Conservation (phyloP, 768 basidiomycete species). For the Leccinum rimulosum region DNA sequence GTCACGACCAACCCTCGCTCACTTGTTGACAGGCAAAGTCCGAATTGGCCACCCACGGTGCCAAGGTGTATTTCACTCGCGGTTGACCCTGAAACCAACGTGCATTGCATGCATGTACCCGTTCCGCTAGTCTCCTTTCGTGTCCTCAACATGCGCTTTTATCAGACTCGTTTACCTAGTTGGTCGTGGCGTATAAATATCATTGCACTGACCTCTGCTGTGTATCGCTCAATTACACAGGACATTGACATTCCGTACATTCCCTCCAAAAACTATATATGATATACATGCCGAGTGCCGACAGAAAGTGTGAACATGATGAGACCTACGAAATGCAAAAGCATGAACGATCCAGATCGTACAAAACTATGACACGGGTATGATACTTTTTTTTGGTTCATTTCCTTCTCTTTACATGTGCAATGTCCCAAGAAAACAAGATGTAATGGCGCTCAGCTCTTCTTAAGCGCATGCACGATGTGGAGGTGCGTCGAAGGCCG, state of each 20-base stretch:
- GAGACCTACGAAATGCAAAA: slow-evolving; percentile 64
- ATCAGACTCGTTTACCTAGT: slow-evolving; percentile 1
- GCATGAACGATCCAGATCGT: slow-evolving; percentile 73
- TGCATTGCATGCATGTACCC: slow-evolving; percentile 17
- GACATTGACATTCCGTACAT: neutral
- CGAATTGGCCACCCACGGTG: slow-evolving; percentile 80
- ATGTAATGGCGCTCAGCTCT: slow-evolving; percentile 11
- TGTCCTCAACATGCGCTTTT: neutral
- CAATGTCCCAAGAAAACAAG: slow-evolving; percentile 20
- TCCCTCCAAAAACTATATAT: neutral
- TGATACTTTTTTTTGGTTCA: slow-evolving; percentile 27
- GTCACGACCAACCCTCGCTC: neutral
- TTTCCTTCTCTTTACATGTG: slow-evolving; percentile 11
- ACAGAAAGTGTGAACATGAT: slow-evolving; percentile 5
- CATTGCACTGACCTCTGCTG: slow-evolving; percentile 11
- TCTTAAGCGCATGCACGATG: slow-evolving; percentile 53
- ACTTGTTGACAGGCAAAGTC: slow-evolving; percentile 61
- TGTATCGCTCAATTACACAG: neutral
- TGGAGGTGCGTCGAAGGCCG: slow-evolving; percentile 52
- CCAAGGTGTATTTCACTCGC: slow-evolving; percentile 84
- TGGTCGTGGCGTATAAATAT: slow-evolving; percentile 12
- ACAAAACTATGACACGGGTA: slow-evolving; percentile 19
- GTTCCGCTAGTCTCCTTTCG: neutral
- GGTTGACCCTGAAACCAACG: slow-evolving; percentile 45
- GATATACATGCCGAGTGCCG: slow-evolving; percentile 7